A percentile compares a stretch with the other conserved stretches of the same genome.
Conservation (phyloP, 2,329 filamentous ascomycete genomes). For the Colletotrichum filicis region DNA sequence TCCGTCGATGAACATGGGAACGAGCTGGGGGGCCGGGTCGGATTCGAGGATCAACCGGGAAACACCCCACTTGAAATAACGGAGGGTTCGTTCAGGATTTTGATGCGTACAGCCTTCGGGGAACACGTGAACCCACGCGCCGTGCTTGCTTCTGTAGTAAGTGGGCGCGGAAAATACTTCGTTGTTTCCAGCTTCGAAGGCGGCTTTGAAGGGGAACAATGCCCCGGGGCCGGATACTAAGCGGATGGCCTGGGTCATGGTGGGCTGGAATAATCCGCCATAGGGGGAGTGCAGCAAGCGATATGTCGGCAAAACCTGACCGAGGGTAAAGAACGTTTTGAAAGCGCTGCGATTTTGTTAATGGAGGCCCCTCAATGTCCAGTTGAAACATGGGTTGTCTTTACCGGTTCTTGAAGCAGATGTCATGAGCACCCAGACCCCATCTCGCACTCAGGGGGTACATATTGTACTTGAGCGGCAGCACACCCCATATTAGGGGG, state of each 20-base stretch:
- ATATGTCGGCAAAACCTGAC: constrained; percentile 92
- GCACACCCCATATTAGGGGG: constrained; percentile 90
- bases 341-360: constrained; percentile 61
- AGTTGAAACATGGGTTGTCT: not conserved
- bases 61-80: constrained; percentile 99
- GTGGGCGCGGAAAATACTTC: constrained; percentile 79
- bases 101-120: constrained; percentile 97
- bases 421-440: constrained; percentile 92
- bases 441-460: constrained; percentile 83
- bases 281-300: constrained; percentile 79
- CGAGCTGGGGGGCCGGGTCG: constrained; percentile 85
- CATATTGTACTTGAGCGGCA: constrained; percentile 80
- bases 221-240: constrained; percentile 71
- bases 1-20: constrained; percentile 96
- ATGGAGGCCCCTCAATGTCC: constrained; percentile 8
- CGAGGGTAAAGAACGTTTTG: constrained; percentile 85
- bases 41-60: constrained; percentile 91
- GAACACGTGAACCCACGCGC: constrained; percentile 94
- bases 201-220: constrained; percentile 11
- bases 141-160: constrained; percentile 73
- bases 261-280: constrained; percentile 91
- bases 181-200: constrained; percentile 63
- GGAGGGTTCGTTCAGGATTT: constrained; percentile 79
- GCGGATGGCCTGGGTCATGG: constrained; percentile 85
- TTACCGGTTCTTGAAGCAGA: constrained; percentile 90